These are phyloP conservation scores for Scytalidium lignicola DNA, from an alignment of 2,329 filamentous ascomycete species.

Conservation along the genomic window DNA sequence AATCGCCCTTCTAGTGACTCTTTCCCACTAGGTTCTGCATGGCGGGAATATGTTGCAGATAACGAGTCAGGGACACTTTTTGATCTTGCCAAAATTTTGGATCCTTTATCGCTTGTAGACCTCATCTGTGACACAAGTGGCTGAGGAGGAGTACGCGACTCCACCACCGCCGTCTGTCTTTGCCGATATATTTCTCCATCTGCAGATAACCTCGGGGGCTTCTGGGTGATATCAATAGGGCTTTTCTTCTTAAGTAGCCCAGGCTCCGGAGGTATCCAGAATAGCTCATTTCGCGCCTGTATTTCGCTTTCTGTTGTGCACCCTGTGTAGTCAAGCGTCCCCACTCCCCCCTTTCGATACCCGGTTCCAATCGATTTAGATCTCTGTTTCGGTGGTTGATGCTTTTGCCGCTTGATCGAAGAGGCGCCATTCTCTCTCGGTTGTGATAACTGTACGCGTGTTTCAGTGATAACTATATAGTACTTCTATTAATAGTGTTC, in stretches of 20 bases:
- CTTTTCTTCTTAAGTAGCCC: background rate
- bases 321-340: slow-evolving; percentile 6
- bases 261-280: slow-evolving; percentile 17
- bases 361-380: slow-evolving; percentile 7
- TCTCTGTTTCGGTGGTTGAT: slow-evolving; percentile 1
- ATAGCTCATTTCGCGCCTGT: background rate
- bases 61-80: background rate
- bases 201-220: background rate
- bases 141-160: background rate
- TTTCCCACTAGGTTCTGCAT: background rate
- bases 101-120: background rate
- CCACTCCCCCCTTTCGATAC: slow-evolving; percentile 2
- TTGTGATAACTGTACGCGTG: slow-evolving; percentile 10
- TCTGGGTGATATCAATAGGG: background rate
- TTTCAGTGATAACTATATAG: slow-evolving; percentile 10
- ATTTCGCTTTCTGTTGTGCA: slow-evolving; percentile 2
- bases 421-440: slow-evolving; percentile 11
- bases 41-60: background rate
- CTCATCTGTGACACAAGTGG: background rate
- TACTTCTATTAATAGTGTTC: background rate
- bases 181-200: background rate
- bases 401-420: slow-evolving; percentile 9
- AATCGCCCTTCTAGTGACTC: background rate
- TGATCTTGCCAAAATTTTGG: background rate
- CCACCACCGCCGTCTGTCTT: background rate